Conservation (phyloP, 1,284 basidiomycete genomes). For the Coniophora puteana region DNA sequence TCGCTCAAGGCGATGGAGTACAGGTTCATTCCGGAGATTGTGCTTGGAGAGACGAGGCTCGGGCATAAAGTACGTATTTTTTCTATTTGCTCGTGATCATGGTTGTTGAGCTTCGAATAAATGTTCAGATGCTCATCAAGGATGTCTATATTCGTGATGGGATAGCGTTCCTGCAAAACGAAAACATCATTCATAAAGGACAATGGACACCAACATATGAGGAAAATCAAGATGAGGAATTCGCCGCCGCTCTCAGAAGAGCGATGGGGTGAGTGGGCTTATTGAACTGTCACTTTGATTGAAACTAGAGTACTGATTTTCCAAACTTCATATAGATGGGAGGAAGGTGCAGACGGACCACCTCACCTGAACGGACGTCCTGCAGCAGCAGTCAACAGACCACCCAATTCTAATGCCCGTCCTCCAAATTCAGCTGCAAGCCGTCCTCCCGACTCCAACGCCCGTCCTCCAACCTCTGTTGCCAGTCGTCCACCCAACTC, state of each 20-base stretch:
- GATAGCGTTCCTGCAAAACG: constrained; percentile 66
- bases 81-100: not conserved
- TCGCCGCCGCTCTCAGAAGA: constrained; percentile 49
- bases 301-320: too few species aligned
- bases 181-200: constrained; percentile 54
- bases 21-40: constrained; percentile 50
- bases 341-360: too few species aligned
- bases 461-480: too few species aligned
- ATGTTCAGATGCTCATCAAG: constrained; percentile 56
- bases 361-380: too few species aligned
- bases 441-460: too few species aligned
- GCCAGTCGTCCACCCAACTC: too few species aligned
- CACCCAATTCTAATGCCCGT: too few species aligned
- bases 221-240: constrained; percentile 44
- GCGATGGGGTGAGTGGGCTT: constrained; percentile 56
- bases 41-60: constrained; percentile 62
- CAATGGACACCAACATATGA: constrained; percentile 59
- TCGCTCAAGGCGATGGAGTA: constrained; percentile 69
- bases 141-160: constrained; percentile 59
- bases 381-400: too few species aligned
- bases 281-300: not conserved
- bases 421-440: too few species aligned
- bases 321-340: too few species aligned
- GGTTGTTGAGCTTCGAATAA: not conserved
- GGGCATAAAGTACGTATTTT: constrained; percentile 63